Percentiles rank a stretch among this genome's conserved stretches.
These are phyloP conservation scores for Neofusicoccum parvum DNA, from an alignment of 2,329 filamentous ascomycete genomes.

Conservation along the genomic window DNA sequence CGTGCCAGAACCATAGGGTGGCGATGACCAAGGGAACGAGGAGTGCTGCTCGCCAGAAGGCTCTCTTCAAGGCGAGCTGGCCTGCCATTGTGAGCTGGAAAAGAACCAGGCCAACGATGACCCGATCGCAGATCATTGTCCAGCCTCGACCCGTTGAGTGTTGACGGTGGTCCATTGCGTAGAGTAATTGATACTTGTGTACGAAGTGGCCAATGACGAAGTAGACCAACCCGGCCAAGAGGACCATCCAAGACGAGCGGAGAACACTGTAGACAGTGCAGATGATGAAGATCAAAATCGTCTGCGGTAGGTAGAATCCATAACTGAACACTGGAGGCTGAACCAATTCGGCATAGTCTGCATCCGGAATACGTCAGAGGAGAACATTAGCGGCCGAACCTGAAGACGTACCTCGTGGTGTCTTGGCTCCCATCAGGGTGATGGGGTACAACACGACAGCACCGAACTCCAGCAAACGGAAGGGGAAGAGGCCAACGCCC, in stretches of 20 bases:
- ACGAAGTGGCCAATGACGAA: slow-evolving; percentile 83
- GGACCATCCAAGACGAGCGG: slow-evolving; percentile 74
- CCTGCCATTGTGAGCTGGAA: slow-evolving; percentile 93
- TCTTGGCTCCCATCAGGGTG: slow-evolving; percentile 75
- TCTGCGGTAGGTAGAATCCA: slow-evolving; percentile 91
- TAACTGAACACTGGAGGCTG: slow-evolving; percentile 90
- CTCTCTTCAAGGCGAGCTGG: slow-evolving; percentile 73
- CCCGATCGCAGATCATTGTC: slow-evolving; percentile 93
- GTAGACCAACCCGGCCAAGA: slow-evolving; percentile 81
- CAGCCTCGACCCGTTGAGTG: slow-evolving; percentile 92
- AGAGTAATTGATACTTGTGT: slow-evolving; percentile 96
- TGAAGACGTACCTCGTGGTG: slow-evolving; percentile 63
- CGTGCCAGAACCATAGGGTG: slow-evolving; percentile 88
- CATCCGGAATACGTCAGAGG: neutral
- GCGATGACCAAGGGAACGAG: slow-evolving; percentile 75
- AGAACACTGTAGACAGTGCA: slow-evolving; percentile 94
- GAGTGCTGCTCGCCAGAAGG: slow-evolving; percentile 71
- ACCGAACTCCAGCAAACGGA: slow-evolving; percentile 87
- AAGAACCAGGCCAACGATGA: slow-evolving; percentile 81
- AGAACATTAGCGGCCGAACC: neutral
- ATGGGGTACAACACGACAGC: slow-evolving; percentile 83
- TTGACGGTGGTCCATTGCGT: slow-evolving; percentile 96
- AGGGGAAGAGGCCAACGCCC: slow-evolving; percentile 88
- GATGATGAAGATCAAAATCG: slow-evolving; percentile 89
- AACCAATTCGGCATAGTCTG: slow-evolving; percentile 78